These are phyloP conservation scores for Phaeodactylum tricornutum DNA, from an alignment of 108 stramenopile genomes.

Conservation along the genomic window DNA sequence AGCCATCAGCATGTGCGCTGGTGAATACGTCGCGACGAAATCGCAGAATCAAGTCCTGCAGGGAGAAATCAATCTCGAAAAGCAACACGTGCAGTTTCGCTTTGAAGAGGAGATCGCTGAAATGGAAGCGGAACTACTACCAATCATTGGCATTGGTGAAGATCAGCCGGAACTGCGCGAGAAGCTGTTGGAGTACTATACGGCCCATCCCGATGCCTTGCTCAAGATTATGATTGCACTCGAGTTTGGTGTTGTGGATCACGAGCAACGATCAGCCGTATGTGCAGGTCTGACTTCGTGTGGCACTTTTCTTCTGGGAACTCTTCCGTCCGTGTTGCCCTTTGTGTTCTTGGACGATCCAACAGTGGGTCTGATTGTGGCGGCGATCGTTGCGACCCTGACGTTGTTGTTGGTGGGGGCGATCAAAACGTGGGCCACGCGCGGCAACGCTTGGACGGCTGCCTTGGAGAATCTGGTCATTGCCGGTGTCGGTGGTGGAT, in stretches of 20 bases:
- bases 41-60: conserved; percentile 65
- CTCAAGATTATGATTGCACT: conserved; percentile 62
- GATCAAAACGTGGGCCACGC: conserved; percentile 65
- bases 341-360: conserved; percentile 36
- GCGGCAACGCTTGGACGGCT: conserved; percentile 38
- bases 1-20: conserved; percentile 63
- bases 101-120: conserved; percentile 44
- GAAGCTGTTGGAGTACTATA: conserved; percentile 32
- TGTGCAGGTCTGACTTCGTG: neutral
- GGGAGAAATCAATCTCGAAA: conserved; percentile 59
- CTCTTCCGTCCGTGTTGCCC: conserved; percentile 51
- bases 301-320: conserved; percentile 32
- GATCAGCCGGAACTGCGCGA: conserved; percentile 23
- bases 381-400: conserved; percentile 27
- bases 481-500: conserved; percentile 50
- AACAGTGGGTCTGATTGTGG: conserved; percentile 24
- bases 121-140: conserved; percentile 22
- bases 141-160: conserved; percentile 40
- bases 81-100: conserved; percentile 36
- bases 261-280: neutral
- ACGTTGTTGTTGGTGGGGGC: conserved; percentile 49
- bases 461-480: conserved; percentile 65
- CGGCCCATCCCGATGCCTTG: conserved; percentile 42
- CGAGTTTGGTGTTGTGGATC: conserved; percentile 18
- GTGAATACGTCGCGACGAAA: conserved; percentile 72